These are phyloP conservation scores for Leptoxyphium fumago DNA, from an alignment of 2,329 filamentous ascomycete genomes.

Conservation along the genomic window DNA sequence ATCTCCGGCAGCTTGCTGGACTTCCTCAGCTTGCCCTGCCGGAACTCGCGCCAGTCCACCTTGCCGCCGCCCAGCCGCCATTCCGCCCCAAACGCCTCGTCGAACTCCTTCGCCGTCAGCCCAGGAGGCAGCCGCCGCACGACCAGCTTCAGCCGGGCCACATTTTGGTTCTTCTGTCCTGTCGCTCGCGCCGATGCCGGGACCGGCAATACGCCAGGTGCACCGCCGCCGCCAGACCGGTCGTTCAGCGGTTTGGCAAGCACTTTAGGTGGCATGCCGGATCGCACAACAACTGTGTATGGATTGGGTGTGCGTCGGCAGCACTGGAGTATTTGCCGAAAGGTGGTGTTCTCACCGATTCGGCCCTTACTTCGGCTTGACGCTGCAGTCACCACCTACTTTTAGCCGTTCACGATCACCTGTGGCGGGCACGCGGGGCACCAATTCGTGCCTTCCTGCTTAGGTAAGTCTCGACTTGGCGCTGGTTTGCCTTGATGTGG, in stretches of 20 bases:
- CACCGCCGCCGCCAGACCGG: constrained; percentile 14
- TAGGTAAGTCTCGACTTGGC: too few relatives aligned
- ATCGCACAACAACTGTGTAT: too few relatives aligned
- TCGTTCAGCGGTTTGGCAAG: constrained; percentile 13
- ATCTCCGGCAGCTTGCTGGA: constrained; percentile 75
- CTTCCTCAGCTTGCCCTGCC: constrained; percentile 65
- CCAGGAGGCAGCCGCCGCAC: constrained; percentile 75
- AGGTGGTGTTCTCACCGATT: too few relatives aligned
- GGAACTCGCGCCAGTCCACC: constrained; percentile 70
- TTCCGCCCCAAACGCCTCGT: constrained; percentile 54
- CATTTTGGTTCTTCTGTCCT: constrained; percentile 26
- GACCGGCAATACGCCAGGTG: constrained; percentile 3
- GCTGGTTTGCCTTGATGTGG: too few relatives aligned
- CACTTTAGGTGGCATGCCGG: constrained; percentile 18
- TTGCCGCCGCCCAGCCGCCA: constrained; percentile 73
- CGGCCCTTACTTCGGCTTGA: too few relatives aligned
- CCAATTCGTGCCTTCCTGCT: too few relatives aligned
- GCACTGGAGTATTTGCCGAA: too few relatives aligned
- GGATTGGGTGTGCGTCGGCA: too few relatives aligned
- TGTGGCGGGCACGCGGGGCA: too few relatives aligned
- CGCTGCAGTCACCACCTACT: too few relatives aligned
- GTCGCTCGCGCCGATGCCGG: constrained; percentile 6
- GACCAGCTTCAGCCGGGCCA: constrained; percentile 65
- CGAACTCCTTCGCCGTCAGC: constrained; percentile 66
- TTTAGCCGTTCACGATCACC: too few relatives aligned